phyloP scores from a whole-genome alignment of 352 stramenopile species.

The Pythium utonaiense region DNA sequence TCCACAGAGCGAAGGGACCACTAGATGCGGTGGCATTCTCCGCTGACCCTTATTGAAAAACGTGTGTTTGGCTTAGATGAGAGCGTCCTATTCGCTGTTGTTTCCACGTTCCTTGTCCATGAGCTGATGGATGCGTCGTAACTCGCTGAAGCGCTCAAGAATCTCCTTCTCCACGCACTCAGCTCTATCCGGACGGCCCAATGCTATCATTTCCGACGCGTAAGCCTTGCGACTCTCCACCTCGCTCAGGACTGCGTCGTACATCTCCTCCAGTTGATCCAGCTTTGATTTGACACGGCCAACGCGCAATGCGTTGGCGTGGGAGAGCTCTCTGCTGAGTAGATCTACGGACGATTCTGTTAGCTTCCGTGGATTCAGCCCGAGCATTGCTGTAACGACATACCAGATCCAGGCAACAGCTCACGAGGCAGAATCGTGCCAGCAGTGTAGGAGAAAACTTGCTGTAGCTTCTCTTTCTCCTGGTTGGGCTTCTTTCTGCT shows the following conservation, averaged over 20 bases:
- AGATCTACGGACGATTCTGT: constrained; percentile 36
- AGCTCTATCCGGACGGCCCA: constrained; percentile 41
- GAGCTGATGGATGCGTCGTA: constrained; percentile 59
- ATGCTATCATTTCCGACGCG: constrained; percentile 57
- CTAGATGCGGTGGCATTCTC: neutral
- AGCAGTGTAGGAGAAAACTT: constrained; percentile 65
- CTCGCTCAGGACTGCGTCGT: constrained; percentile 54
- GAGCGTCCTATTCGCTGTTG: constrained; percentile 19
- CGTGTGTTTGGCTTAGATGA: no score
- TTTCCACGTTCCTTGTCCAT: constrained; percentile 44
- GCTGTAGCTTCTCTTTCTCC: constrained; percentile 83
- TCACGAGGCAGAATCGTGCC: constrained; percentile 69
- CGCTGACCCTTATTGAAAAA: no score
- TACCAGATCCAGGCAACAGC: constrained; percentile 67
- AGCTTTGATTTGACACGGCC: constrained; percentile 39
- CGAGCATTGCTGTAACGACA: no score
- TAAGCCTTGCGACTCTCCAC: constrained; percentile 64
- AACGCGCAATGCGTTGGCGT: constrained; percentile 41
- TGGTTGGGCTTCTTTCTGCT: constrained; percentile 48
- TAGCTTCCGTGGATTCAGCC: no score
- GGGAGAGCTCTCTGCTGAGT: constrained; percentile 54
- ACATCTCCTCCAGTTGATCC: constrained; percentile 60
- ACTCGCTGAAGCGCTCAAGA: constrained; percentile 54
- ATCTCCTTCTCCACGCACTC: constrained; percentile 58
- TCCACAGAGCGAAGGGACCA: neutral